Evolutionary conservation across 306 rosid species (phyloP).

Genomic region (Arachis stenosperma): DNA sequence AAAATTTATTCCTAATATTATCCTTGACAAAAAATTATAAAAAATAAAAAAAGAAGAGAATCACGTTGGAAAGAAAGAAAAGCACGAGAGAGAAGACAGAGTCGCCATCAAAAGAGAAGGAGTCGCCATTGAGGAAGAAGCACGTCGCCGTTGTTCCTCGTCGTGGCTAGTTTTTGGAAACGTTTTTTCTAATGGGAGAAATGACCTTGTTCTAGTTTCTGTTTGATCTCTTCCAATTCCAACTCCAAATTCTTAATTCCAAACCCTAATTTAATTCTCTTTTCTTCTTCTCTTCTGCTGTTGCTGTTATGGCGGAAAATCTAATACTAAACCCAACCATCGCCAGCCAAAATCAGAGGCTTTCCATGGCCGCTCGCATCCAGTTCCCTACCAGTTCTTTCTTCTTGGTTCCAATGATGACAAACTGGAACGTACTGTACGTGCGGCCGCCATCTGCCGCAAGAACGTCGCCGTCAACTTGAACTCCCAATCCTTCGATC

Average conservation of each 20-base stretch:
- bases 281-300: constrained; percentile 4
- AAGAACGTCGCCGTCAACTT: constrained; percentile 45
- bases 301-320: constrained; percentile 69
- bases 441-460: constrained; percentile 65
- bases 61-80: too few relatives aligned
- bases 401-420: constrained; percentile 82
- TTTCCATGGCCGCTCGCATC: constrained; percentile 64
- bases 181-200: too few relatives aligned
- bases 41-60: too few relatives aligned
- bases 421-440: constrained; percentile 68
- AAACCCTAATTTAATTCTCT: constrained; percentile 35
- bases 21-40: too few relatives aligned
- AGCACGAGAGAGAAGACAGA: too few relatives aligned
- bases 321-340: constrained; percentile 43
- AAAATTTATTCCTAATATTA: too few relatives aligned
- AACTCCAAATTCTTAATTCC: background rate
- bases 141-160: too few relatives aligned
- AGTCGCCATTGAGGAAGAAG: too few relatives aligned
- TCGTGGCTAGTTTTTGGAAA: too few relatives aligned
- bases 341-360: constrained; percentile 54
- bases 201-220: too few relatives aligned
- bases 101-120: too few relatives aligned
- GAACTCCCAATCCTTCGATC: constrained; percentile 36
- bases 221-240: too few relatives aligned
- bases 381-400: constrained; percentile 90